A percentile compares a stretch with the other conserved stretches of the same genome.
phyloP scores from a whole-genome alignment of 139 green algal species.

The Trebouxia sp. region DNA sequence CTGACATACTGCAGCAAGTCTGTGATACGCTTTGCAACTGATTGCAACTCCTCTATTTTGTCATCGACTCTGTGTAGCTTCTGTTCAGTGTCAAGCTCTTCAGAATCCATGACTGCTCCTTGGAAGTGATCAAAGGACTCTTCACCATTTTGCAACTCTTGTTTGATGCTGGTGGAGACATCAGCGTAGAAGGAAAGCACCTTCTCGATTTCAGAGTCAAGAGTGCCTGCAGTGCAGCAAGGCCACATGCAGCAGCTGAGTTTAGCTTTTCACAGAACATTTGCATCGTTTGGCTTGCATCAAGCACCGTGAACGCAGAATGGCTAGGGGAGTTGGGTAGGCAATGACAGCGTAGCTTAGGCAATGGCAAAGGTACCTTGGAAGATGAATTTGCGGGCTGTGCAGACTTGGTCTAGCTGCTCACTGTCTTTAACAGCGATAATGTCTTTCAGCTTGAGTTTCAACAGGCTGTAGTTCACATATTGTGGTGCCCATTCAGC shows the following conservation, averaged over 20 bases:
- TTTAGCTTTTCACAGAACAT: neutral
- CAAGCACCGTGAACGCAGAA: neutral
- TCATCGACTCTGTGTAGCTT: conserved; percentile 21
- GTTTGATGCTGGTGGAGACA: neutral
- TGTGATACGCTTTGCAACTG: conserved; percentile 15
- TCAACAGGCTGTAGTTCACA: conserved; percentile 34
- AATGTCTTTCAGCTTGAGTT: conserved; percentile 28
- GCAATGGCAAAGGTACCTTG: neutral
- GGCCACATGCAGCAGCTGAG: neutral
- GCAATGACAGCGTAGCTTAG: neutral
- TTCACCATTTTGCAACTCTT: neutral
- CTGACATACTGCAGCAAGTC: conserved; percentile 44
- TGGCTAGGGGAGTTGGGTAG: neutral
- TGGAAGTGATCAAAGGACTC: conserved; percentile 1
- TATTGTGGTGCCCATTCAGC: conserved; percentile 23
- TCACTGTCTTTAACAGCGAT: neutral
- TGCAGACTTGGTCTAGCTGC: neutral
- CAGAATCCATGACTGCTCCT: conserved; percentile 1
- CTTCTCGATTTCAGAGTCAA: conserved; percentile 36
- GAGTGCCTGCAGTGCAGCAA: neutral
- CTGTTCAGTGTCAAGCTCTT: neutral
- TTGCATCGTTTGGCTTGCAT: neutral
- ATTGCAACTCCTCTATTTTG: conserved; percentile 1
- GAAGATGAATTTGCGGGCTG: conserved; percentile 33
- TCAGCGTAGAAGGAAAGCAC: conserved; percentile 31